Base-by-base conservation (phyloP, 495 filamentous ascomycete genomes). In the Aspergillus hancockii region DNA sequence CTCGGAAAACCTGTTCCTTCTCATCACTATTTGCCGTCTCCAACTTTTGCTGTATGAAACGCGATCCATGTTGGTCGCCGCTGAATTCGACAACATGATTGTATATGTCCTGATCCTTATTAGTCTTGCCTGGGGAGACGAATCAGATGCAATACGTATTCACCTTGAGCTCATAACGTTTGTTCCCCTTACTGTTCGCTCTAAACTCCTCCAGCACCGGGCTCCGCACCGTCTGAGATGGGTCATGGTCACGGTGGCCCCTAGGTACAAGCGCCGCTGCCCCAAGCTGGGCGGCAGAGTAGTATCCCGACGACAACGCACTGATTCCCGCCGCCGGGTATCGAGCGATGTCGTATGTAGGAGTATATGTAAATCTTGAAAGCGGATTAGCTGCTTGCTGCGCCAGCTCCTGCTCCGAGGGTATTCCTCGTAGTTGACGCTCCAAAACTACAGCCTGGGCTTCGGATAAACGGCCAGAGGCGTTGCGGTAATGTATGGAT, bases 11-110 rank as follows among this genome's bases (percentile, higher is more conserved):
- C 49, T 88, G 87, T n/a, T 96, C 91, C 69, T 97, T 97, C 68
- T 98, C 94, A 56, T 98, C 94, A 61, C 92, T 95, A 67, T 97
- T 97, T 47, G 95, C 95, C 2, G 88, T 90, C 77, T 96, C 90
- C 23, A 98, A 83, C 69, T 97, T 98, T 60, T 90, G 85, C 72
- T 98, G 94, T 58, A 98, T 96, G 71, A 97, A 97, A 0, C 94
- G 86, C 3, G 95, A 98, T 1, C 93, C 94, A 64, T 95, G 89
- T 67, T 97, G 93, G 70, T 98, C 94, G 6, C 93, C 94, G 66
- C 90, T 90, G 66, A 98, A 98, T 67, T 98, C 94, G 10, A 96
- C 93, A 47, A 98, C 83, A 65, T 96, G 88, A 55, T 83, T 80
- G 64, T 91, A 95, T 58, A 98, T 94, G 61, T 97, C 90, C 87